Evolutionary conservation across 2,329 filamentous ascomycete species (phyloP), one percentile per base, ranked within the genome.

Genomic region (Bipolaris victoriae): DNA sequence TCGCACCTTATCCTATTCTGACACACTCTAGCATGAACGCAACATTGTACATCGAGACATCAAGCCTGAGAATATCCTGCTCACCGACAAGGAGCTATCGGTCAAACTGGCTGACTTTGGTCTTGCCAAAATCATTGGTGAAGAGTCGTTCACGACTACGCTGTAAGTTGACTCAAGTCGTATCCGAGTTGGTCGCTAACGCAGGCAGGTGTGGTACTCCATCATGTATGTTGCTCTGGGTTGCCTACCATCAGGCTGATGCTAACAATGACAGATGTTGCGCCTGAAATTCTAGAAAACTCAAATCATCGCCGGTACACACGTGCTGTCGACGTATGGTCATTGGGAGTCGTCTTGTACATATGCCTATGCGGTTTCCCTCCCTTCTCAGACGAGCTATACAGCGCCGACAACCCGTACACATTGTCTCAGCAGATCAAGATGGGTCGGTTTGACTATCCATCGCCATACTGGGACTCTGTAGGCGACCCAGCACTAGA

Each of bases 21-120:
- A 81, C 41, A 33, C 7, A 16, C 35, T 57, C 33, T 60, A 97
- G 94, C 95, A 99, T 74, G 95, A 98, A 60, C 90, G 95, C 61
- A 96, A 95, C 69, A 96, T 99, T 75, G 93, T 98, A 5, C 95
- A 99, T 76, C 90, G 95, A 56, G 95, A 99, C 69, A 97, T 99
- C 78, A 98, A 97, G 77, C 94, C 93, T 0, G 94, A 98, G 74
- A 98, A 98, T 70, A 98, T 99, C 33, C 80, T 99, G 7, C 81
- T 99, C 35, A 87, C 90, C 5, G 92, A 97, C 77, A 92, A 91
- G 70, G 84, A 95, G 33, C 80, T 97, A 26, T 88, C 88, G 57
- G 89, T 97, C 62, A 99, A 99, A 78, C 80, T 99, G 60, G 95
- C 93, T 18, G 95, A 99, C 77, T 99, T 99, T 77, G 95, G 95